phyloP scores from a whole-genome alignment of 2,329 filamentous ascomycete genomes.

The Colletotrichum neosansevieriae region DNA sequence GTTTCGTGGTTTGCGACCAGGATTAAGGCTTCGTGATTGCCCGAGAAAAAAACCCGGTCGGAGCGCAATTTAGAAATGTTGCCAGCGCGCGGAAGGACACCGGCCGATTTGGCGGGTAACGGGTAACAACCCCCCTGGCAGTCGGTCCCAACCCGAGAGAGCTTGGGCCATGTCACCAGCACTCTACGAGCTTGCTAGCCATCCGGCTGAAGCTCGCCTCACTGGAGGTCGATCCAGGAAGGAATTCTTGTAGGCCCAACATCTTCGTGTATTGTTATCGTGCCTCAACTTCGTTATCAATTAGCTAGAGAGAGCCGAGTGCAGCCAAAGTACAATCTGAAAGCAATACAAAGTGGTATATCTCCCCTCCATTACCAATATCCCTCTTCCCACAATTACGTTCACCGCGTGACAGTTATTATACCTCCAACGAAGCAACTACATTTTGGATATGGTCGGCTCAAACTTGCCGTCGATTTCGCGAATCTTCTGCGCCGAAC shows the following conservation, averaged over 20 bases:
- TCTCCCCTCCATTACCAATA: background rate
- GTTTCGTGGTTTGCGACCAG: slow-evolving; percentile 7
- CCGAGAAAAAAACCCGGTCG: slow-evolving; percentile 7
- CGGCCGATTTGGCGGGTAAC: slow-evolving; percentile 22
- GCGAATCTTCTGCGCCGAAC: slow-evolving; percentile 61
- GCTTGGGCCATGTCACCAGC: slow-evolving; percentile 20
- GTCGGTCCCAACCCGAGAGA: background rate
- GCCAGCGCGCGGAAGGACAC: slow-evolving; percentile 9
- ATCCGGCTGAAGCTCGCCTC: too few relatives aligned
- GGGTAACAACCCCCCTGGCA: slow-evolving; percentile 23
- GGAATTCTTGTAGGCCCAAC: too few relatives aligned
- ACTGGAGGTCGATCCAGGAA: too few relatives aligned
- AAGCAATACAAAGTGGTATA: slow-evolving; percentile 19
- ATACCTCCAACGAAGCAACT: background rate
- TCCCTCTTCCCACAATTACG: background rate
- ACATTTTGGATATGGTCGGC: slow-evolving; percentile 32
- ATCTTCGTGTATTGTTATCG: background rate
- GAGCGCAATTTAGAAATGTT: slow-evolving; percentile 5
- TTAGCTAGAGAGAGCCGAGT: too few relatives aligned
- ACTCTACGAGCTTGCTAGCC: too few relatives aligned
- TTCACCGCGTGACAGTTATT: background rate
- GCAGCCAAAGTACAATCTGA: too few relatives aligned
- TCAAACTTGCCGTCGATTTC: slow-evolving; percentile 59
- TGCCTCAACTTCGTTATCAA: background rate
- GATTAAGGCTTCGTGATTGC: background rate